phyloP scores from a whole-genome alignment of 2,329 filamentous ascomycete genomes.

The Phaeophleospora eucalypticola region DNA sequence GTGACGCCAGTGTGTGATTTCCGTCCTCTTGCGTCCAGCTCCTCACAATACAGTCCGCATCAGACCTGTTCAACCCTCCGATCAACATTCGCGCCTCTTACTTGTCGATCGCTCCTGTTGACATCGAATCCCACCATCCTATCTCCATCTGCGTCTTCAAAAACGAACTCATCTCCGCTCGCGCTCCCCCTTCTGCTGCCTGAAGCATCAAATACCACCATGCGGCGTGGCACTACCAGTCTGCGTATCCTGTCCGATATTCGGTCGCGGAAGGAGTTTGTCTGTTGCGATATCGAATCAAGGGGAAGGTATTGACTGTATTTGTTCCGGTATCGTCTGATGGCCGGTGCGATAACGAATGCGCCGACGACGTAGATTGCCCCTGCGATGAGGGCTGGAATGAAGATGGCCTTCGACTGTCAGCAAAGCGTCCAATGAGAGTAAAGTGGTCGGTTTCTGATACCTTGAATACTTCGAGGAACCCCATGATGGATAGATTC shows the following conservation, averaged over 20 bases:
- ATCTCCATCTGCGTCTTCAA: conserved; percentile 45
- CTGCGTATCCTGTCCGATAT: conserved; percentile 35
- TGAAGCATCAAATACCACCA: conserved; percentile 31
- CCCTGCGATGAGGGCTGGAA: conserved; percentile 43
- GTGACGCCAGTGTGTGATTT: neutral
- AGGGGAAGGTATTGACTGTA: conserved; percentile 43
- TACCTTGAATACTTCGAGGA: conserved; percentile 27
- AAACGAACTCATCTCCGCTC: conserved; percentile 34
- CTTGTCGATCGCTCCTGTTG: conserved; percentile 36
- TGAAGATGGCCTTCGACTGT: conserved; percentile 37
- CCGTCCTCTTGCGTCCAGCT: neutral
- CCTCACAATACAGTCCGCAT: no score
- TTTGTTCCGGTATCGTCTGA: conserved; percentile 41
- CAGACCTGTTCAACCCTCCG: conserved; percentile 5
- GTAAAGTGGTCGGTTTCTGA: neutral
- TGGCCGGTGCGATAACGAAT: conserved; percentile 41
- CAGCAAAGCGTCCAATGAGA: conserved; percentile 2
- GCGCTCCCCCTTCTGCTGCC: conserved; percentile 17
- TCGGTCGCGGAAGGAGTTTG: conserved; percentile 28
- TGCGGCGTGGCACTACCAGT: conserved; percentile 29
- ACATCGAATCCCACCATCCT: conserved; percentile 44
- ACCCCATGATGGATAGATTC: conserved; percentile 14
- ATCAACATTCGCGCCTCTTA: conserved; percentile 31
- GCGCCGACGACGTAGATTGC: conserved; percentile 41
- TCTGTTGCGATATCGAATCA: conserved; percentile 26